Base-by-base conservation (phyloP, 371 early-diverging fungal genomes). In the Lichtheimia ramosa region DNA sequence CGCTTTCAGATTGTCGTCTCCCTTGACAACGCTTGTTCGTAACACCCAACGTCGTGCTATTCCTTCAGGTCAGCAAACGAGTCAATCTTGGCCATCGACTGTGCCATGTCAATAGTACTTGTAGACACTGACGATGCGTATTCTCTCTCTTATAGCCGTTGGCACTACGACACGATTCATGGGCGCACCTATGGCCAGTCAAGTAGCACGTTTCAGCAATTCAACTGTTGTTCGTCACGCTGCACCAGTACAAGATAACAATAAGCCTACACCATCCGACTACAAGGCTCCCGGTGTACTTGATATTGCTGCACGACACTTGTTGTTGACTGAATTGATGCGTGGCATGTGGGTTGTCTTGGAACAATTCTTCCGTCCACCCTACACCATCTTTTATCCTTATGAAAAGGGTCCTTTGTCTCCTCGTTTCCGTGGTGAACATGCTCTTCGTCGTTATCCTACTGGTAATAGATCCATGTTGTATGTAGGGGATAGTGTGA, bases 391-490 rank as follows among this genome's bases (percentile, higher is more conserved):
- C 68, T 90, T 88, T 78, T 98, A 98, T 77, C 98, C 98, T 18
- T 92, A 85, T 68, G 98, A 98, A 75, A 98, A 97, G 86, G 95
- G 95, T 34, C 90, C 96, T 20, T 71, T 97, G 54, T 89, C 90
- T 55, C 91, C 98, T 41, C 83, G 98, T 58, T 98, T 98, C 89
- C 89, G 98, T 63, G 98, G 98, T 42, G 98, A 98, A 78, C 98
- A 98, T 74, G 97, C 96, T 23, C 76, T 98, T 61, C 84, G 98
- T 69, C 83, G 98, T 61, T 98, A 98, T 70, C 96, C 96, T 55
- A 90, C 95, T n/a, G 95, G 94, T 92, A 71, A 34, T 6, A 34
- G 0, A 34, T 3, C 2, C 0, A 34, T 34, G 5, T 6, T 20
- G 61, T 66, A 42, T 21, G 42, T 25, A n/a, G n/a, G n/a, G n/a